Evolutionary conservation across 176 grass and related monocot species (phyloP).

Genomic region (Tuctoria greenei): DNA sequence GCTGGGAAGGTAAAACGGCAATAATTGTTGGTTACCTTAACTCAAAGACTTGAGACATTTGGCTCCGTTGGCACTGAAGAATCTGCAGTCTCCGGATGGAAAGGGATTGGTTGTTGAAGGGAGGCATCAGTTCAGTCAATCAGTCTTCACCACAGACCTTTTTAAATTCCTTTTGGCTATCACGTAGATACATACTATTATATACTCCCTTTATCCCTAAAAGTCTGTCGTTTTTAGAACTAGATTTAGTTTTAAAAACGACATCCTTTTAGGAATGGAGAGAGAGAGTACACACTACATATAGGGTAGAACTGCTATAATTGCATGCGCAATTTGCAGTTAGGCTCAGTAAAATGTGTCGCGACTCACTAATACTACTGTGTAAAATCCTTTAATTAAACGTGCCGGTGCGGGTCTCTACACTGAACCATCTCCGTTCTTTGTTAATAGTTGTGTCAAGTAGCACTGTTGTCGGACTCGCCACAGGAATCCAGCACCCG

Average conservation of each 20-base stretch:
- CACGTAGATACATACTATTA: background rate
- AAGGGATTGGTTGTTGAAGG: constrained; percentile 39
- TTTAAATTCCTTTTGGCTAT: background rate
- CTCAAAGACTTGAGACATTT: constrained; percentile 17
- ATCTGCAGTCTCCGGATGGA: constrained; percentile 21
- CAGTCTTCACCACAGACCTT: constrained; percentile 21
- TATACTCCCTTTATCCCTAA: too few relatives aligned
- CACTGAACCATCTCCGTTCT: background rate
- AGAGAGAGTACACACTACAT: too few relatives aligned
- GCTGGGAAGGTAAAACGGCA: constrained; percentile 45
- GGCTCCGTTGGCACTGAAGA: background rate
- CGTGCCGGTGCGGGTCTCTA: too few relatives aligned
- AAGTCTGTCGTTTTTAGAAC: too few relatives aligned
- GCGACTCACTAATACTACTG: too few relatives aligned
- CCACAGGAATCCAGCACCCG: background rate
- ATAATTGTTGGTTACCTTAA: constrained; percentile 39
- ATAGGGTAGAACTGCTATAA: background rate
- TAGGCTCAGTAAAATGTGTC: background rate
- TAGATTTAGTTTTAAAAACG: too few relatives aligned
- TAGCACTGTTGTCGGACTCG: constrained; percentile 10
- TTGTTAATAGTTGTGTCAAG: background rate
- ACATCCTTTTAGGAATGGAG: too few relatives aligned
- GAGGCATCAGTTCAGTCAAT: constrained; percentile 13
- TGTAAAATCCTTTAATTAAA: too few relatives aligned
- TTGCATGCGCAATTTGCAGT: constrained; percentile 5